Conservation (phyloP, 805 yeast species). For the Pichia gijzeniarum region DNA sequence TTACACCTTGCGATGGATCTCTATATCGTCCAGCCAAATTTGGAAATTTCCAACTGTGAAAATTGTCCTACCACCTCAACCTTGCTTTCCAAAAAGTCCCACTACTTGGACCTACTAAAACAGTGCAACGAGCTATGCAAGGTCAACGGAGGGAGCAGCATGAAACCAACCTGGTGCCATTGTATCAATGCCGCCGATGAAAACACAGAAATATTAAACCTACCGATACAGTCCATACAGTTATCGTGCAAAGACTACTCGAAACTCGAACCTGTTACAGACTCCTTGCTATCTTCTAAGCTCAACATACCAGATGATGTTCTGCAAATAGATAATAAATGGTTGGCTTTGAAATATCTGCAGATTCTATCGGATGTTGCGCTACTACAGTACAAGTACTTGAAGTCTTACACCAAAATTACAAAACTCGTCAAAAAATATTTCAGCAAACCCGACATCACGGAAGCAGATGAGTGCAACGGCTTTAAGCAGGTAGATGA, state of each 20-base stretch:
- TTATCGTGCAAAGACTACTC: constrained; percentile 6
- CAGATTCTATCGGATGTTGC: constrained; percentile 24
- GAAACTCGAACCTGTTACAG: constrained; percentile 5
- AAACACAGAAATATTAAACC: too few relatives aligned
- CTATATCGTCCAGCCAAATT: constrained; percentile 28
- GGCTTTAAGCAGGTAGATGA: constrained; percentile 21
- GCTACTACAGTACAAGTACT: constrained; percentile 24
- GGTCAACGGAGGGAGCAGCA: background rate
- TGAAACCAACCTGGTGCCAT: constrained; percentile 3
- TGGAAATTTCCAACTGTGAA: constrained; percentile 25
- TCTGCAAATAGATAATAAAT: constrained; percentile 4
- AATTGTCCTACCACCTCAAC: constrained; percentile 18
- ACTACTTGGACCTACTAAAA: constrained; percentile 16
- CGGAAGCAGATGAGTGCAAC: constrained; percentile 21
- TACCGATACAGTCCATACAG: background rate
- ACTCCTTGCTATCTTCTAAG: background rate
- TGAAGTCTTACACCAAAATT: constrained; percentile 21
- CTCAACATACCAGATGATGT: constrained; percentile 9
- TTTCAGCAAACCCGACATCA: constrained; percentile 21
- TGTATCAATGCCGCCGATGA: background rate
- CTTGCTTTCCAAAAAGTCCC: constrained; percentile 16
- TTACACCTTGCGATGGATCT: constrained; percentile 20
- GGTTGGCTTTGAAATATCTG: constrained; percentile 22
- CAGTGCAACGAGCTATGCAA: constrained; percentile 7
- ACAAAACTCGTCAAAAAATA: constrained; percentile 23